Evolutionary conservation across 768 basidiomycete genomes (phyloP).

Genomic region (Dacryopinax spathularia): DNA sequence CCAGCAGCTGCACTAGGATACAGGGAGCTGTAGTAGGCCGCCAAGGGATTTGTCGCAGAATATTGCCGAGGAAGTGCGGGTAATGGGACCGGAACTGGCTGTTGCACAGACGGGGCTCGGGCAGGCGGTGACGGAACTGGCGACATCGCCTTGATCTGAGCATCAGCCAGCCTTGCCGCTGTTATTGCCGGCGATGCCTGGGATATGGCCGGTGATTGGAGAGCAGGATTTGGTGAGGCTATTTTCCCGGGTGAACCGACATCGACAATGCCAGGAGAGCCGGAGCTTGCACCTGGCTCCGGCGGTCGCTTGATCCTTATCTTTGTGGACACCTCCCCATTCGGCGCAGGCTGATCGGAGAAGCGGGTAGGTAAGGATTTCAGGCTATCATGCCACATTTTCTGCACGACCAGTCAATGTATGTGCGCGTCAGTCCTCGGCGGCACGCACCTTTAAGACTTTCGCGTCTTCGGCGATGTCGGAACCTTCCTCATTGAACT

Average conservation of each 20-base stretch:
- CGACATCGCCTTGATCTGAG: background rate
- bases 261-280: background rate
- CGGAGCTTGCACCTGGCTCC: background rate
- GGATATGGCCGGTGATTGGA: background rate
- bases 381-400: background rate
- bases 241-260: background rate
- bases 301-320: background rate
- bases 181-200: background rate
- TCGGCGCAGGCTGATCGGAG: background rate
- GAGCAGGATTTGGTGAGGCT: background rate
- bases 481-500: constrained; percentile 78
- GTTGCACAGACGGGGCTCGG: background rate
- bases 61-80: background rate
- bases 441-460: constrained; percentile 37
- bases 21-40: background rate
- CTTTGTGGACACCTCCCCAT: background rate
- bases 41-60: background rate
- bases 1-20: background rate
- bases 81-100: background rate
- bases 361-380: background rate
- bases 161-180: background rate
- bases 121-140: background rate
- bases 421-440: background rate
- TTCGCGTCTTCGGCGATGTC: constrained; percentile 69
- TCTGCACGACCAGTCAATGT: background rate